Base-by-base conservation (phyloP, 23 red algal species). In the Cyanidioschyzon merolae region DNA sequence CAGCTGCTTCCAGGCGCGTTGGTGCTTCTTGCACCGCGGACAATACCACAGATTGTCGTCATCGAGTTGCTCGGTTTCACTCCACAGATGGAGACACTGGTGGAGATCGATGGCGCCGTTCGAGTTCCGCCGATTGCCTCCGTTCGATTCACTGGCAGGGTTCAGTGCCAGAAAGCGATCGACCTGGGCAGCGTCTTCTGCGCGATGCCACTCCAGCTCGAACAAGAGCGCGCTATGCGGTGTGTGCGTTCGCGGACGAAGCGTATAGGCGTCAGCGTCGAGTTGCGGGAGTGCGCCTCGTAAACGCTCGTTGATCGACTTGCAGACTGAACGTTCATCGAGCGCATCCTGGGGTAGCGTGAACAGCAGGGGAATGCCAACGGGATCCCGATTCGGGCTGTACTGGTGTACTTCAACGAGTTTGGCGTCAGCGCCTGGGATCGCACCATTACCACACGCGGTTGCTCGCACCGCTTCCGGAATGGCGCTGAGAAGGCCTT, bases 31-130 rank as follows among this genome's bases (percentile, higher is more conserved):
- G 75, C 83, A 86, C 24, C 41, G 39, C 59, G 83, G 58, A 59
- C 83, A 86, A 58, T 79, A 86, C 83, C 83, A 86, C 37, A 68
- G 57, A 50, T 86, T 86, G 36, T 86, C 76, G 39, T 77, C 74
- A 40, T 34, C 31, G 26, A 86, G 76, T 37, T 68, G 40, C 39
- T 86, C 83, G 34, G 58, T 80, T 39, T 86, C 77, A 41, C 57
- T 75, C 83, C 83, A 86, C 34, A 58, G 59, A 17, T 80, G 34
- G 25, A 80, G 37, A 31, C 77, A 80, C 50, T 80, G 37, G 27
- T 80, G 37, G 17, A 80, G 27, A n/a, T 71, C 63, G n/a, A 71
- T 3, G 21, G 12, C 32, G 29, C n/a, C 63, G 29, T 7, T 25
- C 32, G 29, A 25, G 29, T 71, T 7, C 3, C 63, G 63, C 3